Evolutionary conservation across 1,284 basidiomycete genomes (phyloP).

Genomic region (Jaminaea rosea): DNA sequence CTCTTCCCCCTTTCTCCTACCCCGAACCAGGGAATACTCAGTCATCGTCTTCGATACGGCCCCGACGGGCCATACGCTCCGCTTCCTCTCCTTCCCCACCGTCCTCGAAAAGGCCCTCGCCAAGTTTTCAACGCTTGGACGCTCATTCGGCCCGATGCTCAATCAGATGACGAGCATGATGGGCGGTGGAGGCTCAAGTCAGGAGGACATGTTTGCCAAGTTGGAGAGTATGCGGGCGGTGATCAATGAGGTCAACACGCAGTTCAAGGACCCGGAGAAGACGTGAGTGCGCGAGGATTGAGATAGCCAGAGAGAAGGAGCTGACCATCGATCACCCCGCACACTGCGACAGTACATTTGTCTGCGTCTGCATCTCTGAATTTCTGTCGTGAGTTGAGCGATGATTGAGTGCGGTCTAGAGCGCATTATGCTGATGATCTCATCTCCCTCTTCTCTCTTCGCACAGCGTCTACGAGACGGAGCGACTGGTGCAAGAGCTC

Average conservation of each 20-base stretch:
- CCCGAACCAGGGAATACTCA: too few species aligned
- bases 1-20: too few species aligned
- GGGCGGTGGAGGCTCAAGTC: conserved; percentile 55
- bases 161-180: conserved; percentile 94
- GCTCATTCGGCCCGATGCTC: conserved; percentile 93
- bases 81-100: conserved; percentile 94
- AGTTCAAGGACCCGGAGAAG: conserved; percentile 92
- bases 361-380: conserved; percentile 97
- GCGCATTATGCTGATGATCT: too few species aligned
- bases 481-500: conserved; percentile 90
- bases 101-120: conserved; percentile 95
- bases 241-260: conserved; percentile 97
- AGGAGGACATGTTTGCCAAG: conserved; percentile 86
- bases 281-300: too few species aligned
- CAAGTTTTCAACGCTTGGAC: conserved; percentile 82
- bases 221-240: conserved; percentile 92
- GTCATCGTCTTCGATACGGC: conserved; percentile 99
- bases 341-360: conserved; percentile 73
- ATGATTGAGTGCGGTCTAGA: too few species aligned
- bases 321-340: neutral
- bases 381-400: too few species aligned
- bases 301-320: too few species aligned
- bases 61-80: conserved; percentile 93
- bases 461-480: conserved; percentile 95
- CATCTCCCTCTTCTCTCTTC: too few species aligned